phyloP scores from a whole-genome alignment of 176 grass and related monocot genomes.

The Aegilops tauschii region DNA sequence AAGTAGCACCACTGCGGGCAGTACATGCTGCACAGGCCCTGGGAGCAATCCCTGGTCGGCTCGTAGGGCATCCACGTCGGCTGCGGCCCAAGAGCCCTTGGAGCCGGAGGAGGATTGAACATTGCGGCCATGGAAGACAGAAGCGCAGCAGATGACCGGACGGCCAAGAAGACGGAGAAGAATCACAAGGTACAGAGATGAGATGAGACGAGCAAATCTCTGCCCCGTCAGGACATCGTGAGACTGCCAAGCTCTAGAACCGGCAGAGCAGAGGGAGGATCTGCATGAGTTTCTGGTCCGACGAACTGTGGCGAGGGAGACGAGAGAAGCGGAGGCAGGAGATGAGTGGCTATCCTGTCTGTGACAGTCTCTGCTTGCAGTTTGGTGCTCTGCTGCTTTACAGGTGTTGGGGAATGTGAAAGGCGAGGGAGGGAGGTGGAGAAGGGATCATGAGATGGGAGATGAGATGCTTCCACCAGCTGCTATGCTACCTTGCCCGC shows the following conservation, averaged over 20 bases:
- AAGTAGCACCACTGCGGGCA: constrained; percentile 99
- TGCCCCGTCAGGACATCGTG: background rate
- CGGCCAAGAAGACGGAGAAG: background rate
- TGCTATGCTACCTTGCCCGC: background rate
- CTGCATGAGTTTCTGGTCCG: constrained; percentile 33
- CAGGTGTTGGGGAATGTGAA: constrained; percentile 37
- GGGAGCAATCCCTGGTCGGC: constrained; percentile 76
- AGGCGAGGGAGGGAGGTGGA: background rate
- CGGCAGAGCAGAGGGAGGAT: constrained; percentile 21
- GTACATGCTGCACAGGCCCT: constrained; percentile 91
- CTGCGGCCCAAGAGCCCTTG: constrained; percentile 14
- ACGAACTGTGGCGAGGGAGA: constrained; percentile 29
- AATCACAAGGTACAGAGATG: background rate
- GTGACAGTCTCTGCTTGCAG: constrained; percentile 12
- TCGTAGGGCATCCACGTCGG: constrained; percentile 81
- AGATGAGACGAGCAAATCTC: background rate
- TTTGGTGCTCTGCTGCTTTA: constrained; percentile 14
- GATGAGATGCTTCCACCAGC: constrained; percentile 25
- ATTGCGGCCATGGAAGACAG: constrained; percentile 35
- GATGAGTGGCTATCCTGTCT: background rate
- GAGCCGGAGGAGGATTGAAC: constrained; percentile 24
- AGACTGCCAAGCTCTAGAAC: constrained; percentile 22
- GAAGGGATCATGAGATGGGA: constrained; percentile 16
- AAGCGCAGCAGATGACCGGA: background rate
- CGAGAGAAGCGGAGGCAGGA: constrained; percentile 10